Evolutionary conservation across 495 filamentous ascomycete species (phyloP), one percentile per base, ranked within the genome.

Genomic region (Xylaria bambusicola): DNA sequence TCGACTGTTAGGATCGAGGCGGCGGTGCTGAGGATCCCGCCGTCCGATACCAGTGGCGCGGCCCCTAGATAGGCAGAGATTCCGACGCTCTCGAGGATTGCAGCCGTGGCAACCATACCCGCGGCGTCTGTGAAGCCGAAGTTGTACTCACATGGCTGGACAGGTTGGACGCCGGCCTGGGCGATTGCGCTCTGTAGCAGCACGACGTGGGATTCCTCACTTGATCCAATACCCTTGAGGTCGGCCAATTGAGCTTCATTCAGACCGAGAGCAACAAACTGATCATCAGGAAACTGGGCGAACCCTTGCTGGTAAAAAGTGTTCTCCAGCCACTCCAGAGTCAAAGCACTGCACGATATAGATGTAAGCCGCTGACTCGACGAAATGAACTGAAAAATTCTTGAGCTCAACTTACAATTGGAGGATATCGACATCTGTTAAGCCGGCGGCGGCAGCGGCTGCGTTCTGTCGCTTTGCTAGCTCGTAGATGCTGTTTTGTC

Each of bases 351-450:
- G 58, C 44, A 20, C 10, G 17, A 46, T 71, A 21, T 7, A 3
- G 9, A 57, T 52, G 63, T 72, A 54, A 66, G 59, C 29, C 40
- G 33, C 24, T 33, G 36, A 21, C 33, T 38, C 24, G 17, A 54
- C 20, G 15, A 55, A 35, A 24, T 13, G 21, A 52, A 15, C 45
- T 36, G 24, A 27, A 52, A 38, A 36, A 38, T 33, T n/a, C n/a
- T 5, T 33, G 33, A 20, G 36, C 18, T n/a, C n/a, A 12, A 62
- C 84, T 70, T 78, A 89, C 86, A 89, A 89, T 80, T 89, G 83
- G 18, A 89, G 79, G 59, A 89, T 88, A 66, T 88, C 85, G 46
- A 86, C 66, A 70, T 89, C 86, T 15, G 72, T 77, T 52, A 89
- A 67, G 23, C 79, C 83, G 21, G 73, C 63, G 13, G 75, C 74